Evolutionary conservation across 805 yeast genomes (phyloP).

Genomic region (Zygosaccharomyces pseudorouxii): DNA sequence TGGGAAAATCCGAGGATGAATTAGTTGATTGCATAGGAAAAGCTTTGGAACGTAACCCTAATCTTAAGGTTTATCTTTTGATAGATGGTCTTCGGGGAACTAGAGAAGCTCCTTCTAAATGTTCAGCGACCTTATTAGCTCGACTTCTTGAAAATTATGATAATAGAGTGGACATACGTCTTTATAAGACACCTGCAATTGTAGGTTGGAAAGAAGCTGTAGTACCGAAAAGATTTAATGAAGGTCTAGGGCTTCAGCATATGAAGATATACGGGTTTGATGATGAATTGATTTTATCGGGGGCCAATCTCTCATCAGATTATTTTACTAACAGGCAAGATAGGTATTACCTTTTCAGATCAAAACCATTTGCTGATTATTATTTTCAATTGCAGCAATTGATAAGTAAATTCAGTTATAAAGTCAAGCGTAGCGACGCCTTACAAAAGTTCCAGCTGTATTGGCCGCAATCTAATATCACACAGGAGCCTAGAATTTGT

Average conservation of each 20-base stretch:
- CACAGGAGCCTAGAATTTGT: conserved; percentile 63
- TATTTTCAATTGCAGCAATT: conserved; percentile 67
- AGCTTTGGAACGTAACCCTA: conserved; percentile 56
- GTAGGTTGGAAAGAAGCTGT: conserved; percentile 58
- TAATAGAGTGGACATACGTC: conserved; percentile 67
- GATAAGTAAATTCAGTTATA: conserved; percentile 66
- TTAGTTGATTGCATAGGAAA: conserved; percentile 55
- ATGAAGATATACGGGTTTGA: conserved; percentile 97
- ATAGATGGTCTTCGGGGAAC: conserved; percentile 91
- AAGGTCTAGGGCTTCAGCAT: conserved; percentile 89
- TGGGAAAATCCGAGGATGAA: conserved; percentile 80
- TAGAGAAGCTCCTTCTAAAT: conserved; percentile 76
- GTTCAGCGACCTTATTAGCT: conserved; percentile 72
- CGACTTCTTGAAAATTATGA: conserved; percentile 56
- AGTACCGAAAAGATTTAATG: conserved; percentile 82
- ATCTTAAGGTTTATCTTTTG: conserved; percentile 64
- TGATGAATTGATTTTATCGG: conserved; percentile 78
- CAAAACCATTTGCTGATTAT: conserved; percentile 58
- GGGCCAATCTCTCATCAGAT: conserved; percentile 88
- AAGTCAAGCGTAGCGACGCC: conserved; percentile 44
- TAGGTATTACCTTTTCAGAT: conserved; percentile 72
- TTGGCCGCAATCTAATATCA: conserved; percentile 70
- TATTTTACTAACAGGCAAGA: conserved; percentile 95
- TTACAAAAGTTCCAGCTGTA: conserved; percentile 49
- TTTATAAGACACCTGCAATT: conserved; percentile 87